Evolutionary conservation across 352 stramenopile genomes (phyloP).

Genomic region (Saprolegnia diclina): DNA sequence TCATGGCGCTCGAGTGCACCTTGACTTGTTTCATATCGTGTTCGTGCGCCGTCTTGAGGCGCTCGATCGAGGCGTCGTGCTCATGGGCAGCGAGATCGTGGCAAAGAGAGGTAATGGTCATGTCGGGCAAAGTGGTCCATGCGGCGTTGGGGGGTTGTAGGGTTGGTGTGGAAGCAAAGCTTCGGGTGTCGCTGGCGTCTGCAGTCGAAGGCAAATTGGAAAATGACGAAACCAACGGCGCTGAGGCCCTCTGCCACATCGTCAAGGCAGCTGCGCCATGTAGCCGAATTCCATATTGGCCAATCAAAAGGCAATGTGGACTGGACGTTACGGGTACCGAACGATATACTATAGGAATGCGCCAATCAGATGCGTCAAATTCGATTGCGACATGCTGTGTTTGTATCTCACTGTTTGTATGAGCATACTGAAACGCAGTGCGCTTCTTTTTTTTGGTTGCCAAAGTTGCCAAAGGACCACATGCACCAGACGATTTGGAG

Average conservation of each 20-base stretch:
- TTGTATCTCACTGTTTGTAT: neutral
- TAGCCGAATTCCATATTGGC: neutral
- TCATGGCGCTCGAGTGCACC: slow-evolving; percentile 45
- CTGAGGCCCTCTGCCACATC: neutral
- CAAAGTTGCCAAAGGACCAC: neutral
- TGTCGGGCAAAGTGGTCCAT: neutral
- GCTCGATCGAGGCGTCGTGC: neutral
- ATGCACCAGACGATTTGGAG: too few relatives aligned
- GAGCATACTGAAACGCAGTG: neutral
- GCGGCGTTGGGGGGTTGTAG: neutral
- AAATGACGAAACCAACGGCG: slow-evolving; percentile 1
- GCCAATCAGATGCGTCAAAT: neutral
- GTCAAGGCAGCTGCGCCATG: neutral
- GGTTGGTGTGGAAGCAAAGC: neutral
- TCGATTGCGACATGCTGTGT: neutral
- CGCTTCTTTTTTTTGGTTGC: neutral
- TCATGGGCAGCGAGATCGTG: slow-evolving; percentile 4
- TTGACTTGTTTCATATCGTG: slow-evolving; percentile 26
- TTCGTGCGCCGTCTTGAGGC: slow-evolving; percentile 16
- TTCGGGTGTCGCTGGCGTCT: neutral
- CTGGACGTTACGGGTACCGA: neutral
- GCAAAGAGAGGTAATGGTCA: slow-evolving; percentile 5
- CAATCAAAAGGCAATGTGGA: neutral
- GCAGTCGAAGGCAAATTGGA: slow-evolving; percentile 3
- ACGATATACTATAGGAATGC: neutral